These are phyloP conservation scores for Lentinus brumalis DNA, from an alignment of 768 basidiomycete species.

Conservation along the genomic window DNA sequence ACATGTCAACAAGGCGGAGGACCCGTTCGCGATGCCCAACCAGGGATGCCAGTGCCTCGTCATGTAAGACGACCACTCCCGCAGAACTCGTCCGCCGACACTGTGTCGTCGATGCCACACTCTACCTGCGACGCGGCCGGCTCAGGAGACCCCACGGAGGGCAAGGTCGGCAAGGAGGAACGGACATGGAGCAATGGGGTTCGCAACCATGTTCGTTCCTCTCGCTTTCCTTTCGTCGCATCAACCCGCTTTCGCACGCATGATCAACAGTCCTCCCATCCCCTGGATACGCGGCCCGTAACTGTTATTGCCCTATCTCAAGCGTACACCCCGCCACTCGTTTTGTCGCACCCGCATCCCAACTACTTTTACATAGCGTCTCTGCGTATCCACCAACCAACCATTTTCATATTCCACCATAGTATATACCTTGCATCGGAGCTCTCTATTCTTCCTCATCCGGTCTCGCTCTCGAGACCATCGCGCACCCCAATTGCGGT, in stretches of 20 bases:
- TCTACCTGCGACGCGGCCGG: background rate
- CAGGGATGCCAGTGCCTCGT: conserved; percentile 30
- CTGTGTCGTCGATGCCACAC: background rate
- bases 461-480: background rate
- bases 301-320: conserved; percentile 20
- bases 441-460: background rate
- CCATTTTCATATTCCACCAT: conserved; percentile 10
- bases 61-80: conserved; percentile 23
- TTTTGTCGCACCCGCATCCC: conserved; percentile 2
- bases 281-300: conserved; percentile 7
- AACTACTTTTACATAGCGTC: background rate
- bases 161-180: background rate
- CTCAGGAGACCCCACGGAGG: background rate
- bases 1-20: conserved; percentile 85
- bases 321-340: conserved; percentile 24
- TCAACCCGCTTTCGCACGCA: background rate
- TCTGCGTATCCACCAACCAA: background rate
- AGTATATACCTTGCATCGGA: conserved; percentile 21
- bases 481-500: background rate
- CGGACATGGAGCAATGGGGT: conserved; percentile 20
- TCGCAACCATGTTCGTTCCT: conserved; percentile 15
- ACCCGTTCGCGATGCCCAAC: conserved; percentile 81
- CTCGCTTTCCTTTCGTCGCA: background rate
- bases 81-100: background rate
- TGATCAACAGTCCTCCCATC: background rate